Base-by-base conservation (phyloP, 768 basidiomycete species). In the Tulasnella sp. region DNA sequence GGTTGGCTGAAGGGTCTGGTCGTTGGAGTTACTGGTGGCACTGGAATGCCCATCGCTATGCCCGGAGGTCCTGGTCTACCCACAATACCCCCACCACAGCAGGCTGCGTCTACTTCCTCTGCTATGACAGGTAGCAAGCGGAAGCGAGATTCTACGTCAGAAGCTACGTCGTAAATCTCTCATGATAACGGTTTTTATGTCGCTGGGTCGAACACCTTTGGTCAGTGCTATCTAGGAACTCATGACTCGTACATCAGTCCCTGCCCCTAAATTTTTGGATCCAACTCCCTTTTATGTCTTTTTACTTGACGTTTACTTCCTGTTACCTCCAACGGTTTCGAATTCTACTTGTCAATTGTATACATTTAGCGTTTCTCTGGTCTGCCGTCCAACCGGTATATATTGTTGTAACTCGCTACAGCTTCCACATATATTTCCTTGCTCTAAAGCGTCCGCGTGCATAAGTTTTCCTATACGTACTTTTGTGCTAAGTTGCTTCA, bases 1-100 rank as follows among this genome's bases (percentile, higher is more conserved):
- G 92, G 93, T 1, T 97, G 95, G 94, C 83, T 97, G 80, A 93
- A 95, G 85, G 93, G 94, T 0, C 85, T 97, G 18, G 93, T 97
- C 7, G 93, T 96, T 3, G 93, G 93, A 39, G 92, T 94, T 16
- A 94, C 94, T 51, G 79, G 79, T 23, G 79, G 79, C 29, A 51
- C 69, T 26, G 77, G 77, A 18, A 76, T 76, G 75, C 75, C 75
- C 16, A 71, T 71, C 32, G 44, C 77, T 29, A 40, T 77, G 40
- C 71, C 77, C 37, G 51, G 67, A 46, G 70, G 70, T 44, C 77
- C 77, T 32, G 44, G 40, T 32, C 29, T 71, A 32, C 71, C 69
- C 37, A 72, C 71, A 20, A 72, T 72, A 5, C 44, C 71, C 20
- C 37, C 71, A 16, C 39, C 71, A 72, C 39, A 46, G n/a, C 71